phyloP scores from a whole-genome alignment of 352 stramenopile species.

The Phytophthora pseudosyringae region DNA sequence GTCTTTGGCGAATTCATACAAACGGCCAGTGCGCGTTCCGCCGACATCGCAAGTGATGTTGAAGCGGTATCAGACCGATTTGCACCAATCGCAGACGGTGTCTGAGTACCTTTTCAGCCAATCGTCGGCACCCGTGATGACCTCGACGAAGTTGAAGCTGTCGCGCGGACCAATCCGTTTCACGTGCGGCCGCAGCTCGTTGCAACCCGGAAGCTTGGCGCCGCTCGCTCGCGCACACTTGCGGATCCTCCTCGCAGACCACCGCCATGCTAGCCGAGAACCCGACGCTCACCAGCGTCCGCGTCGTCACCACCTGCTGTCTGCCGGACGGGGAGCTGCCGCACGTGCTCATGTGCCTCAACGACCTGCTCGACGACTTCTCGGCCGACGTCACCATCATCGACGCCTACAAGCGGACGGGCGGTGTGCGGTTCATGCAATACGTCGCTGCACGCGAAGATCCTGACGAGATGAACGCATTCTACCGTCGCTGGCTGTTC shows the following conservation, averaged over 20 bases:
- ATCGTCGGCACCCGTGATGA: background rate
- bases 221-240: slow-evolving; percentile 6
- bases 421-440: slow-evolving; percentile 16
- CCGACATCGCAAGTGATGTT: too few species aligned
- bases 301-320: slow-evolving; percentile 8
- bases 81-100: background rate
- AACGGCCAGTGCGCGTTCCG: slow-evolving; percentile 10
- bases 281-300: slow-evolving; percentile 14
- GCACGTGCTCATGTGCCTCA: slow-evolving; percentile 17
- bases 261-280: slow-evolving; percentile 2
- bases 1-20: slow-evolving; percentile 12
- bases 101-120: background rate
- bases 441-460: slow-evolving; percentile 28
- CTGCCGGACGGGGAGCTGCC: slow-evolving; percentile 24
- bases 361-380: slow-evolving; percentile 26
- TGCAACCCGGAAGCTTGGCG: background rate
- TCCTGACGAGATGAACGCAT: slow-evolving; percentile 12
- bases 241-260: slow-evolving; percentile 4
- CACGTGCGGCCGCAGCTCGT: slow-evolving; percentile 1
- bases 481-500: slow-evolving; percentile 35
- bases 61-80: slow-evolving; percentile 7
- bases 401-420: slow-evolving; percentile 17
- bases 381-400: slow-evolving; percentile 22
- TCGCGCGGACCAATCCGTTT: too few species aligned
- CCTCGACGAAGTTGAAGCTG: slow-evolving; percentile 17